Evolutionary conservation across 1,284 basidiomycete genomes (phyloP).

Genomic region (Agaricales sp.): DNA sequence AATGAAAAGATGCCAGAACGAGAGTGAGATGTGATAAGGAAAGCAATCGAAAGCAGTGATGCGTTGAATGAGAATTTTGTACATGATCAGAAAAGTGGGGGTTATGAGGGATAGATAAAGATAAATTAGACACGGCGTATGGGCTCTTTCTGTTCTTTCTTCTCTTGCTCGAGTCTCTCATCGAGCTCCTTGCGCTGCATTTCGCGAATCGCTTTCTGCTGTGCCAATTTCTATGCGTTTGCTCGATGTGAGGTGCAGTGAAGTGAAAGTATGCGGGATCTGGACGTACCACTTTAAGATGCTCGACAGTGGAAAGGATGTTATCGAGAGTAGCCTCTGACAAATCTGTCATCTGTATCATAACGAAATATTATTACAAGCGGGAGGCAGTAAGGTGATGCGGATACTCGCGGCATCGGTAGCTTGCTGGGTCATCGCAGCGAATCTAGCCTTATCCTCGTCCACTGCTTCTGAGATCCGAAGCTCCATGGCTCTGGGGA

Average conservation of each 20-base stretch:
- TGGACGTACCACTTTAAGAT: constrained; percentile 45
- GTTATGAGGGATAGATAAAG: too few species aligned
- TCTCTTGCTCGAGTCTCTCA: constrained; percentile 26
- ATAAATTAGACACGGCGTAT: constrained; percentile 22
- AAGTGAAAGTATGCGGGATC: background rate
- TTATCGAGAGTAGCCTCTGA: constrained; percentile 63
- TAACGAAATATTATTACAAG: too few species aligned
- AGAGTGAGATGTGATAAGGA: too few species aligned
- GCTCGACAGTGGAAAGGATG: constrained; percentile 42
- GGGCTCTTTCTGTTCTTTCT: constrained; percentile 30
- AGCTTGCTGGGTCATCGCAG: constrained; percentile 38
- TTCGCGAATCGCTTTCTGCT: constrained; percentile 30
- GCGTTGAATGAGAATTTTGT: too few species aligned
- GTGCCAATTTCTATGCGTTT: constrained; percentile 43
- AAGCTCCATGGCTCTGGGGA: constrained; percentile 12
- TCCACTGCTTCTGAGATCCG: constrained; percentile 24
- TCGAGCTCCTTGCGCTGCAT: background rate
- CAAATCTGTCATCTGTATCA: constrained; percentile 43
- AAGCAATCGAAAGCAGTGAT: too few species aligned
- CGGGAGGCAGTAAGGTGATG: background rate
- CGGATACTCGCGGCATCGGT: constrained; percentile 40
- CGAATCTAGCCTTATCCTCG: constrained; percentile 30
- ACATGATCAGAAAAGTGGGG: too few species aligned
- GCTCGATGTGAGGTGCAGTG: background rate
- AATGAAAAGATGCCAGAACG: too few species aligned